A percentile compares a stretch with the other conserved stretches of the same genome.
Conservation (phyloP, 176 grass and related monocot species). For the Musa schizocarpa region DNA sequence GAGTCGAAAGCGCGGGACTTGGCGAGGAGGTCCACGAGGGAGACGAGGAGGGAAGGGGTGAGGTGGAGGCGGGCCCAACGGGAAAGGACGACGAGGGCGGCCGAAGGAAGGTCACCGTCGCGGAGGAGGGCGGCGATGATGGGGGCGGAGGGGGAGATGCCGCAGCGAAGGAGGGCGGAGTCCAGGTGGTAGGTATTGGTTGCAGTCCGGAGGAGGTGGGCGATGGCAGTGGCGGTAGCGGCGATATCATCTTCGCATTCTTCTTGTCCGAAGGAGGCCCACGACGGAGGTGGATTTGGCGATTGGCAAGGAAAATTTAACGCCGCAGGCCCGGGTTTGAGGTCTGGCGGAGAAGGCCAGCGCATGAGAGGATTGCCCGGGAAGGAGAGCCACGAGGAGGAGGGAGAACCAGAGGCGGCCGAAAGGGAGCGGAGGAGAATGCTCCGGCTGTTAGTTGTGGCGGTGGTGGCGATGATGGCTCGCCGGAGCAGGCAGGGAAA, state of each 20-base stretch:
- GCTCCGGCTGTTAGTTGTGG: constrained; percentile 4
- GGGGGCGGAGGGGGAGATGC: not conserved
- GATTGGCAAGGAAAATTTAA: not conserved
- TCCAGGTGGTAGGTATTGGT: constrained; percentile 3
- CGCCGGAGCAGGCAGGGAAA: not conserved
- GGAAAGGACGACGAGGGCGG: constrained; percentile 38
- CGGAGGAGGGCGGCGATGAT: constrained; percentile 16
- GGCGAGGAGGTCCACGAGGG: constrained; percentile 51
- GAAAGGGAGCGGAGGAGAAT: constrained; percentile 14
- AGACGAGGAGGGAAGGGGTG: constrained; percentile 11
- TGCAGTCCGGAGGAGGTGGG: constrained; percentile 19
- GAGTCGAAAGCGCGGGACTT: constrained; percentile 42
- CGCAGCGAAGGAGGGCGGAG: constrained; percentile 8
- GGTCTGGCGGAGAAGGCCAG: constrained; percentile 6
- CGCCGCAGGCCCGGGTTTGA: not conserved
- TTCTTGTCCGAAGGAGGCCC: not conserved
- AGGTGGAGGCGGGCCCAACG: constrained; percentile 41
- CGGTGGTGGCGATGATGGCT: not conserved
- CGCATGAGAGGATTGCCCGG: constrained; percentile 8
- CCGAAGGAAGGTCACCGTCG: constrained; percentile 16
- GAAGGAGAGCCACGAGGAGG: constrained; percentile 28
- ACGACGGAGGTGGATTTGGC: not conserved
- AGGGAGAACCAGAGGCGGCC: constrained; percentile 8
- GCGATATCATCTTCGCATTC: not conserved
- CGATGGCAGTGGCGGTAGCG: not conserved